These are phyloP conservation scores for Pythium insidiosum DNA, from an alignment of 352 stramenopile species.

Conservation along the genomic window DNA sequence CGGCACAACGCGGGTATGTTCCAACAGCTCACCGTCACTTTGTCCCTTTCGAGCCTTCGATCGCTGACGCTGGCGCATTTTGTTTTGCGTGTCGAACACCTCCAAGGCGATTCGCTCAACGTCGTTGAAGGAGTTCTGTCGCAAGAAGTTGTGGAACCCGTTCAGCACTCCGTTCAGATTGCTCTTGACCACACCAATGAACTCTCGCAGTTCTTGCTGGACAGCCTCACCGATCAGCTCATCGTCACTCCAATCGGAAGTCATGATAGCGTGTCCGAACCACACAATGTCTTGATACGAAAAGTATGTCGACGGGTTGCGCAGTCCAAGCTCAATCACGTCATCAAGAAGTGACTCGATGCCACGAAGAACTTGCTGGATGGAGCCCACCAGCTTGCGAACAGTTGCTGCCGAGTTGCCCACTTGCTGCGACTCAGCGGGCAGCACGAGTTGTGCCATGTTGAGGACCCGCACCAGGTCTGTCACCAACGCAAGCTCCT, in stretches of 20 bases:
- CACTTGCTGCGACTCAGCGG: not conserved
- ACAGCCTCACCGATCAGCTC: slow-evolving; percentile 19
- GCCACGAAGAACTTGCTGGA: slow-evolving; percentile 26
- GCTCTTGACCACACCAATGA: slow-evolving; percentile 42
- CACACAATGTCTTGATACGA: slow-evolving; percentile 85
- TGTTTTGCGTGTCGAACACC: slow-evolving; percentile 65
- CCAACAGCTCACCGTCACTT: slow-evolving; percentile 9
- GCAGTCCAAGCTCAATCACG: slow-evolving; percentile 40
- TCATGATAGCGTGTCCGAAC: slow-evolving; percentile 41
- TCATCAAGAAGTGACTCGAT: slow-evolving; percentile 52
- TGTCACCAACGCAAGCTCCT: slow-evolving; percentile 55
- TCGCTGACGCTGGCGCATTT: slow-evolving; percentile 4
- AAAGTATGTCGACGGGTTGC: slow-evolving; percentile 54
- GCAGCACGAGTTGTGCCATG: slow-evolving; percentile 19
- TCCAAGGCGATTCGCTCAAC: slow-evolving; percentile 65
- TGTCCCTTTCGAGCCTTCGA: not conserved
- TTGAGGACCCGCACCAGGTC: slow-evolving; percentile 56
- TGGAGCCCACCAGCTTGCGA: slow-evolving; percentile 7
- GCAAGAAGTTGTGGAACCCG: slow-evolving; percentile 71
- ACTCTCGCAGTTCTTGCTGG: slow-evolving; percentile 37
- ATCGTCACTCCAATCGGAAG: slow-evolving; percentile 5
- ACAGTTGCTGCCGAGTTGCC: not conserved
- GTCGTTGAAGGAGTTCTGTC: slow-evolving; percentile 72
- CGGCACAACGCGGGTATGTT: slow-evolving; percentile 13
- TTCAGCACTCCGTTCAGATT: slow-evolving; percentile 64